A percentile compares a stretch with the other conserved stretches of the same genome.
Evolutionary conservation across 352 stramenopile species (phyloP).

Genomic region (Phytophthora idaei): DNA sequence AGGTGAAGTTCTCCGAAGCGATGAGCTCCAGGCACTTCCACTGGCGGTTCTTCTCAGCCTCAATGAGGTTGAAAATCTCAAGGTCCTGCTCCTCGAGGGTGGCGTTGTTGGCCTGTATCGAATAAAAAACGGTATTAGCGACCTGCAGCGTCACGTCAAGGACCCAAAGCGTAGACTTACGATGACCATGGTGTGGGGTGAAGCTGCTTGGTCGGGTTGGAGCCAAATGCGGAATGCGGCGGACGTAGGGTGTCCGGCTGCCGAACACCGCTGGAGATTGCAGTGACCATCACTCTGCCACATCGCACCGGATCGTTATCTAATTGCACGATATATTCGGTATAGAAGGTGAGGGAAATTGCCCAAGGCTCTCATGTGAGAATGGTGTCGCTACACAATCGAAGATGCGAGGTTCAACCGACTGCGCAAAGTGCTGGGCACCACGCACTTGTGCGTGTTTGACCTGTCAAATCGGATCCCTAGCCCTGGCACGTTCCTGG

Average conservation of each 20-base stretch:
- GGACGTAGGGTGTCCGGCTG: neutral
- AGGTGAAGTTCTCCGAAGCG: constrained; percentile 99
- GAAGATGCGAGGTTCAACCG: constrained; percentile 20
- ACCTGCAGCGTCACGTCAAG: neutral
- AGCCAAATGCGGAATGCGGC: constrained; percentile 44
- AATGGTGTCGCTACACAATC: constrained; percentile 13
- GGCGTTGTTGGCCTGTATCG: constrained; percentile 61
- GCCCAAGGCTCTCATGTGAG: neutral
- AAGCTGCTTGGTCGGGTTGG: constrained; percentile 21
- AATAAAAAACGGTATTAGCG: constrained; percentile 3
- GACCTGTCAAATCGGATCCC: constrained; percentile 41
- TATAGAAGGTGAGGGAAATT: neutral
- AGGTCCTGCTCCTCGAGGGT: constrained; percentile 95
- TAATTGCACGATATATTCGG: constrained; percentile 19
- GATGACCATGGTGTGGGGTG: constrained; percentile 49
- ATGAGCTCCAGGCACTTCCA: constrained; percentile 99
- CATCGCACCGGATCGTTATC: constrained; percentile 10
- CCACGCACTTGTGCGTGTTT: constrained; percentile 37
- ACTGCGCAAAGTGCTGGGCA: constrained; percentile 32
- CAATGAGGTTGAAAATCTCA: constrained; percentile 98
- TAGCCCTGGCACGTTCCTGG: constrained; percentile 40
- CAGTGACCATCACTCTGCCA: constrained; percentile 37
- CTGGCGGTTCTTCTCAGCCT: constrained; percentile 98
- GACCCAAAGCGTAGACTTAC: constrained; percentile 38
- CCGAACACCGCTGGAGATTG: neutral